Base-by-base conservation (phyloP, 495 filamentous ascomycete species). In the Chaetomidium leptoderma region DNA sequence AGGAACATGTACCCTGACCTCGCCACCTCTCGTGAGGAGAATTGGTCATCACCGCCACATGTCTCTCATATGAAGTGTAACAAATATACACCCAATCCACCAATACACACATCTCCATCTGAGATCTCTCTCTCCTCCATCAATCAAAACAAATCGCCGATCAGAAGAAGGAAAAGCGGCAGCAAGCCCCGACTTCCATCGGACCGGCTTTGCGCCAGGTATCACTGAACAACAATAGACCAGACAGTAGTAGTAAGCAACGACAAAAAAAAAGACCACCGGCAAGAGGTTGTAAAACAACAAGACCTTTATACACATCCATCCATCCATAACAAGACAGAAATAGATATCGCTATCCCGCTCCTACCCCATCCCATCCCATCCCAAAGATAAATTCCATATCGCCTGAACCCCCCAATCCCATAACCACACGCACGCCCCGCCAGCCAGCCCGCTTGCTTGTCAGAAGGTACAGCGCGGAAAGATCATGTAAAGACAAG, bases 201-300 rank as follows among this genome's bases (percentile, higher is more conserved):
- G 19, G 51, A n/a, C 26, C 36, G 14, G 14, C 51, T 53, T n/a
- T 43, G 51, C 51, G 37, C 37, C 37, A 53, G 51, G 51, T 53
- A 53, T 53, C 51, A 53, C 39, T 55, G 17, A 55, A 52, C 32
- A 39, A 29, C 17, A 42, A 42, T 19, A 21, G 48, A 37, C 32
- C 27, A 30, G 26, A 37, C 32, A 39, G 17, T 17, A 45, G 14
- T 45, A 17, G 14, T 2, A 52, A 40, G 4, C 26, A 19, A 33
- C 9, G 3, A 52, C 8, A 30, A 35, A n/a, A 29, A 24, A 55
- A 43, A 26, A 29, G 26, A 43, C 1, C 29, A 21, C 37, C 17
- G 9, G 14, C 40, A 23, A 54, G 33, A 6, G 21, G 8, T 6
- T 14, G 19, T 8, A 9, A 17, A 43, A 53, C 17, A 53, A 37